A percentile compares a stretch with the other conserved stretches of the same genome.
These are phyloP conservation scores for Fusarium multiceps DNA, from an alignment of 2,329 filamentous ascomycete species.

Conservation along the genomic window DNA sequence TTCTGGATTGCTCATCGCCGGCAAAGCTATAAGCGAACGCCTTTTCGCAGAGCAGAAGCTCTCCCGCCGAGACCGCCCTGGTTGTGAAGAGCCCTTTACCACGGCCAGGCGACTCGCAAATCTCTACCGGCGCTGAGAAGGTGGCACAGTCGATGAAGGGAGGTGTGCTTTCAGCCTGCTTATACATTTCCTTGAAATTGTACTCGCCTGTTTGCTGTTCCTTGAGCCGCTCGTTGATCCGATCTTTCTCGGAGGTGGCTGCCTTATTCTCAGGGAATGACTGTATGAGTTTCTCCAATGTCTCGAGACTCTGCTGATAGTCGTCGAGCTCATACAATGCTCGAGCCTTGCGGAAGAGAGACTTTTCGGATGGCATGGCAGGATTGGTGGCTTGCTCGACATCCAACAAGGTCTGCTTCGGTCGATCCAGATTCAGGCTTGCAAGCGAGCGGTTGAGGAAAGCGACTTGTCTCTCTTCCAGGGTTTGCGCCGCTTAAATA, in stretches of 20 bases:
- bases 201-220: conserved; percentile 1
- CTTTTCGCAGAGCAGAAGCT: conserved; percentile 7
- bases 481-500: neutral
- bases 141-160: conserved; percentile 1
- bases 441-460: conserved; percentile 52
- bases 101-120: neutral
- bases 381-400: conserved; percentile 30
- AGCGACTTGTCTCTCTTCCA: conserved; percentile 51
- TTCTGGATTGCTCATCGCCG: neutral
- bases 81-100: conserved; percentile 8
- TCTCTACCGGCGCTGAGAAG: neutral
- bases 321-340: conserved; percentile 57
- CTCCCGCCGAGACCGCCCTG: neutral
- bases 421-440: conserved; percentile 48
- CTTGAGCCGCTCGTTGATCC: neutral
- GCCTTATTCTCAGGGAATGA: neutral
- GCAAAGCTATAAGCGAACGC: conserved; percentile 2
- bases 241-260: neutral
- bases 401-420: conserved; percentile 49
- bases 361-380: conserved; percentile 53
- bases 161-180: neutral
- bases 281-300: neutral
- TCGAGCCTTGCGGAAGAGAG: conserved; percentile 56
- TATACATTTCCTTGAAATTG: neutral
- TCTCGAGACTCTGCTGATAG: neutral